phyloP scores from a whole-genome alignment of 208 protist genomes.

The Herpetomonas samuelpessoai region DNA sequence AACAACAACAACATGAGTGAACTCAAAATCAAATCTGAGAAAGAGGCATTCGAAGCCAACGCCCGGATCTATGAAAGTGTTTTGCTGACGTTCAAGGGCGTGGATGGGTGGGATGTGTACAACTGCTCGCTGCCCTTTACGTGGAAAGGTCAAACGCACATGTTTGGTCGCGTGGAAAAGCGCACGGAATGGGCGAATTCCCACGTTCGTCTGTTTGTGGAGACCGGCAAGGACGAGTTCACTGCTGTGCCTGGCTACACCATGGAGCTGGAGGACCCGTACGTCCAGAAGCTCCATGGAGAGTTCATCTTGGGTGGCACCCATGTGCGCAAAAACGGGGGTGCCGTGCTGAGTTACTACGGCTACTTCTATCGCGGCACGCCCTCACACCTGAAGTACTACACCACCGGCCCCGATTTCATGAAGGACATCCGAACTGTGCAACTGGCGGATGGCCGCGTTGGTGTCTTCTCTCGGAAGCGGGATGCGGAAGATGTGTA shows the following conservation, averaged over 20 bases:
- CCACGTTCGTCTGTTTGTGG: conserved; percentile 44
- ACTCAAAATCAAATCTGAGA: conserved; percentile 15
- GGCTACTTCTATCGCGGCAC: conserved; percentile 20
- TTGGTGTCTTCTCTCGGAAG: conserved; percentile 21
- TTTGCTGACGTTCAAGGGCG: conserved; percentile 53
- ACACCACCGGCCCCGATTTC: conserved; percentile 19
- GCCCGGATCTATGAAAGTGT: conserved; percentile 41
- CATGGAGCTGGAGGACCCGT: conserved; percentile 23
- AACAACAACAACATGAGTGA: no score
- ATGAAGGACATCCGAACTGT: conserved; percentile 30
- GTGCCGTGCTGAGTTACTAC: conserved; percentile 21
- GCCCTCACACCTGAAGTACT: conserved; percentile 10
- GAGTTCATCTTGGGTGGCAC: conserved; percentile 21
- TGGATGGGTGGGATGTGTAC: conserved; percentile 70
- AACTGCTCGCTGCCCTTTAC: conserved; percentile 66
- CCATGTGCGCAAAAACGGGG: conserved; percentile 18
- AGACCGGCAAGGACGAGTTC: conserved; percentile 59
- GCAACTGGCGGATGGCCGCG: conserved; percentile 14
- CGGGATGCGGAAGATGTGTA: conserved; percentile 5
- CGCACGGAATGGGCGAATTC: conserved; percentile 60
- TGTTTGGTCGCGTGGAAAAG: conserved; percentile 58
- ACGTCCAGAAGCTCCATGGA: conserved; percentile 11
- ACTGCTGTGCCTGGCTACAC: conserved; percentile 25
- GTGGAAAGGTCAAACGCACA: conserved; percentile 43
- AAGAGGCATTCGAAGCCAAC: conserved; percentile 17